These are phyloP conservation scores for Glutinoglossum americanum DNA, from an alignment of 495 filamentous ascomycete species.

Conservation along the genomic window DNA sequence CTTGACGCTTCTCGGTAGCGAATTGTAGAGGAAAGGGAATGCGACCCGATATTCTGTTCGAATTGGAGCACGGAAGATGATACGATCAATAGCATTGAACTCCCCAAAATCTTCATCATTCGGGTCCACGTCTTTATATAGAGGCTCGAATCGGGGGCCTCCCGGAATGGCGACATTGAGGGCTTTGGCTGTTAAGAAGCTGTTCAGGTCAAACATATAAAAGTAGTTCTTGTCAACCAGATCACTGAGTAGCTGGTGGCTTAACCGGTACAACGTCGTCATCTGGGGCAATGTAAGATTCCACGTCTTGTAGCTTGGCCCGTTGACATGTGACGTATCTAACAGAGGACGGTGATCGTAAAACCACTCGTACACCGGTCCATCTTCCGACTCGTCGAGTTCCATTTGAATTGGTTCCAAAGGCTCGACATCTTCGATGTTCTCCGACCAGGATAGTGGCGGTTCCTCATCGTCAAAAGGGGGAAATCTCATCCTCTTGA, in stretches of 20 bases:
- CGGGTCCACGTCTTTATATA: constrained; percentile 98
- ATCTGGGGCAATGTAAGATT: constrained; percentile 89
- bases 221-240: constrained; percentile 92
- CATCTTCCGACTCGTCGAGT: constrained; percentile 88
- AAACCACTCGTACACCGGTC: constrained; percentile 83
- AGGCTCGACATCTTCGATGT: constrained; percentile 95
- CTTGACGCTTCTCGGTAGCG: constrained; percentile 82
- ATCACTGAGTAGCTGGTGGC: constrained; percentile 77
- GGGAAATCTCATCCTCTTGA: constrained; percentile 98
- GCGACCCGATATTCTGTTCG: constrained; percentile 90
- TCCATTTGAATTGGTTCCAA: constrained; percentile 98
- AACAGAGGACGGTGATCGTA: constrained; percentile 87
- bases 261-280: constrained; percentile 83
- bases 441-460: constrained; percentile 92
- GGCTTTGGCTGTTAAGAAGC: constrained; percentile 90
- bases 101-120: constrained; percentile 99
- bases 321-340: constrained; percentile 87
- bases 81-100: constrained; percentile 98
- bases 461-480: constrained; percentile 99
- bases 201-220: constrained; percentile 92
- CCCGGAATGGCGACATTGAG: constrained; percentile 93
- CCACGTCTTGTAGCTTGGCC: constrained; percentile 92
- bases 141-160: constrained; percentile 87
- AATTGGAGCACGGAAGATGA: constrained; percentile 93
- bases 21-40: constrained; percentile 91